These are phyloP conservation scores for Ceratobasidium sp. DNA, from an alignment of 1,284 basidiomycete genomes.

Conservation along the genomic window DNA sequence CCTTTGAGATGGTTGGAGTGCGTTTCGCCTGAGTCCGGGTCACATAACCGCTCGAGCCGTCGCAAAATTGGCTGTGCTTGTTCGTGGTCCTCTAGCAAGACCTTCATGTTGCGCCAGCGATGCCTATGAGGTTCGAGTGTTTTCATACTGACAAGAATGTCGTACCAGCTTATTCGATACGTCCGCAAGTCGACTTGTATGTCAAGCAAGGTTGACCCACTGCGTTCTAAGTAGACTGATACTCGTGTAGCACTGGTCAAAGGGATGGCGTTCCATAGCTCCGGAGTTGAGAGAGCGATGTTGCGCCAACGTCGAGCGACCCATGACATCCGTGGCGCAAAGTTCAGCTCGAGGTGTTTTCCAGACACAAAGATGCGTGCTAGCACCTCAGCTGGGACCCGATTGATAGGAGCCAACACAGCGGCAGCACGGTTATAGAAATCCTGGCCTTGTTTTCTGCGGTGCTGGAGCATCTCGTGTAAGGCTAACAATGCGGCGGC, in stretches of 20 bases:
- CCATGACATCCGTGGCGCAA: constrained; percentile 27
- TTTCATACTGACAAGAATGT: constrained; percentile 1
- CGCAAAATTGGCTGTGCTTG: constrained; percentile 20
- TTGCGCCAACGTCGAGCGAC: constrained; percentile 30
- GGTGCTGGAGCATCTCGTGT: not conserved
- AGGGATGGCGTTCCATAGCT: constrained; percentile 31
- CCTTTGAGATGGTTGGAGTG: not conserved
- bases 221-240: constrained; percentile 8
- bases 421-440: constrained; percentile 13
- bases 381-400: constrained; percentile 34
- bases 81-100: constrained; percentile 35
- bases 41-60: constrained; percentile 29
- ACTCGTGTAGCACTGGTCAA: constrained; percentile 21
- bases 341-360: constrained; percentile 28
- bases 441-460: not conserved
- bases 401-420: constrained; percentile 35
- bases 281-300: constrained; percentile 17
- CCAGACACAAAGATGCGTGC: constrained; percentile 28
- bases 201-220: constrained; percentile 18
- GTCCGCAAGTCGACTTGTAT: constrained; percentile 32
- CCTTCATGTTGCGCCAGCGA: constrained; percentile 31
- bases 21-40: not conserved
- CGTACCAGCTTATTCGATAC: constrained; percentile 14
- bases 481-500: not conserved
- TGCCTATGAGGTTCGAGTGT: constrained; percentile 12